These are phyloP conservation scores for Megacollybia platyphylla DNA, from an alignment of 1,284 basidiomycete species.

Conservation along the genomic window DNA sequence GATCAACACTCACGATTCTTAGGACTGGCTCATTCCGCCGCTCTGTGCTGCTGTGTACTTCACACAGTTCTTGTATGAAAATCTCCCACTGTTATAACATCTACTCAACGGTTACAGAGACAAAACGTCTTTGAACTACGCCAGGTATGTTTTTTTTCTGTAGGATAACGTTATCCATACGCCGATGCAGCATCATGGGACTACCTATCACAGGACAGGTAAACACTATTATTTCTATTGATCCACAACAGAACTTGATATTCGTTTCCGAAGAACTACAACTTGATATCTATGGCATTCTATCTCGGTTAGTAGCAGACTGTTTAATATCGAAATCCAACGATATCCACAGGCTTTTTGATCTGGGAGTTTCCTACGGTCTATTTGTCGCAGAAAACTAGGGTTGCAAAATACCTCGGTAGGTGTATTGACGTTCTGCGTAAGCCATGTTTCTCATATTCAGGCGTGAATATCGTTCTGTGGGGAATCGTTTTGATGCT, in stretches of 20 bases:
- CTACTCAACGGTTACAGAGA: slow-evolving; percentile 24
- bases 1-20: slow-evolving; percentile 17
- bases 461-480: slow-evolving; percentile 45
- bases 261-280: slow-evolving; percentile 31
- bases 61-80: slow-evolving; percentile 43
- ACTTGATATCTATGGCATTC: slow-evolving; percentile 55
- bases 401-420: slow-evolving; percentile 54
- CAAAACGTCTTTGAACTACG: slow-evolving; percentile 59
- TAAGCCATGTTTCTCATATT: neutral
- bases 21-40: slow-evolving; percentile 42
- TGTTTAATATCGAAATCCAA: neutral
- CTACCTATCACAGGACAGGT: slow-evolving; percentile 52
- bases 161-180: slow-evolving; percentile 1
- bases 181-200: slow-evolving; percentile 41
- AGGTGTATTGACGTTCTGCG: slow-evolving; percentile 1
- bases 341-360: slow-evolving; percentile 31
- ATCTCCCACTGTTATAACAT: neutral
- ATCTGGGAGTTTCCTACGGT: slow-evolving; percentile 57
- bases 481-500: slow-evolving; percentile 55
- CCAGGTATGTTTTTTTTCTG: slow-evolving; percentile 25
- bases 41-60: slow-evolving; percentile 57
- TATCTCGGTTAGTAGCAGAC: slow-evolving; percentile 31
- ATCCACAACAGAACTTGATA: slow-evolving; percentile 3
- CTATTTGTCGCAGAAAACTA: slow-evolving; percentile 48
- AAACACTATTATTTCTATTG: slow-evolving; percentile 5